phyloP scores from a whole-genome alignment of 495 filamentous ascomycete genomes.

The Talaromyces wortmannii region DNA sequence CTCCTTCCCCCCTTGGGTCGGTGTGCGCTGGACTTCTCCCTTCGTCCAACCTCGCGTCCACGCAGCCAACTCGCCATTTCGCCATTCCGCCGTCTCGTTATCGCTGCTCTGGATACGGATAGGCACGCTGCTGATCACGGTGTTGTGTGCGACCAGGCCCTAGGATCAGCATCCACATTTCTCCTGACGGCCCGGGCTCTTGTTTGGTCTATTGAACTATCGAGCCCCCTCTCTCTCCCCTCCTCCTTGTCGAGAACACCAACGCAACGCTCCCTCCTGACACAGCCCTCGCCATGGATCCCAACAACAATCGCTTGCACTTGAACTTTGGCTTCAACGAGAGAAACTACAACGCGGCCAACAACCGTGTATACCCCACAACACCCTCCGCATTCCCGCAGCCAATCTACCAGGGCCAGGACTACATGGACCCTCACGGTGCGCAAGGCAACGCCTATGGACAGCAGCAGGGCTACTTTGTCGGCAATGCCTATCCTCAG shows the following conservation, averaged over 20 bases:
- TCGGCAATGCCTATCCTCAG: slow-evolving; percentile 48
- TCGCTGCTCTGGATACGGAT: no score
- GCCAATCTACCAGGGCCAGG: slow-evolving; percentile 66
- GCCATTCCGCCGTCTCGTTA: no score
- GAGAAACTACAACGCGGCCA: slow-evolving; percentile 56
- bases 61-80: no score
- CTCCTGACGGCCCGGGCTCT: not conserved
- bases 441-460: slow-evolving; percentile 38
- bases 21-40: not conserved
- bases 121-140: no score
- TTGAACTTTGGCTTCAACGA: slow-evolving; percentile 65
- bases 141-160: no score
- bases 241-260: not conserved
- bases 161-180: no score
- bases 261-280: not conserved
- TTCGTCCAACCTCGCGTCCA: no score
- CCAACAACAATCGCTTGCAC: slow-evolving; percentile 56
- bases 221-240: not conserved
- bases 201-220: not conserved
- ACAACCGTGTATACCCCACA: slow-evolving; percentile 85
- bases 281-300: slow-evolving; percentile 34
- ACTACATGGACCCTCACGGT: slow-evolving; percentile 39
- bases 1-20: not conserved
- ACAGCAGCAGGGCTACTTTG: slow-evolving; percentile 52
- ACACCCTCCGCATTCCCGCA: slow-evolving; percentile 96